Conservation (phyloP, 2,329 filamentous ascomycete genomes). For the Biscogniauxia marginata region DNA sequence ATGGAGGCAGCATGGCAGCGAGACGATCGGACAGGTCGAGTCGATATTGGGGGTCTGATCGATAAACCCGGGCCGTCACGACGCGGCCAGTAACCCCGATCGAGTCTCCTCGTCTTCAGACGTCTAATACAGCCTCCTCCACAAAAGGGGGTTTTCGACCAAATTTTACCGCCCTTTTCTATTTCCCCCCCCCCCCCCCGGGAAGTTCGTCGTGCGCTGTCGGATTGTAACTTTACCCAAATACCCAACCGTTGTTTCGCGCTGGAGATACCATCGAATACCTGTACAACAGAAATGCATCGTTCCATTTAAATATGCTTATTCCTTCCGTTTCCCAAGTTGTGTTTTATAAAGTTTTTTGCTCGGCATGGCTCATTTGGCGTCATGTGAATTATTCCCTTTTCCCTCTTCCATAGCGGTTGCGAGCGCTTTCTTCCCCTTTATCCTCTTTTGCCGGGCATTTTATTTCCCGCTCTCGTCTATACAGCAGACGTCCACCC, state of each 20-base stretch:
- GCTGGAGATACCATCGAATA: constrained; percentile 30
- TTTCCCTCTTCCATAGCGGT: constrained; percentile 11
- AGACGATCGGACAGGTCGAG: constrained; percentile 52
- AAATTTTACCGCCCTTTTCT: constrained; percentile 10
- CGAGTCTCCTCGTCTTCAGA: constrained; percentile 1
- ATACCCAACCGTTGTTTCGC: constrained; percentile 26
- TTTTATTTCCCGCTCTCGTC: constrained; percentile 3
- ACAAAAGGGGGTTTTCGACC: neutral
- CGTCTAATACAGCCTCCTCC: neutral
- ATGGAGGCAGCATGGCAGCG: constrained; percentile 36
- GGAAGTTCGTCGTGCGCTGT: constrained; percentile 13
- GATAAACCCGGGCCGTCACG: constrained; percentile 50
- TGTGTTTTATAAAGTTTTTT: constrained; percentile 12
- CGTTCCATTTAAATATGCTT: constrained; percentile 21
- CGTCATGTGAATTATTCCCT: constrained; percentile 1
- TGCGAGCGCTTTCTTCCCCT: constrained; percentile 16
- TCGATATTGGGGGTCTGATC: constrained; percentile 62
- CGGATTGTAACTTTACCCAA: constrained; percentile 30
- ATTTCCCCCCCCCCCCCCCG: too few relatives aligned
- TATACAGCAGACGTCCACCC: constrained; percentile 8
- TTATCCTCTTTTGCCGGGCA: constrained; percentile 1
- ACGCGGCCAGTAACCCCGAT: constrained; percentile 18
- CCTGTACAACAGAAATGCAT: constrained; percentile 32
- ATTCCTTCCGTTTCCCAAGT: constrained; percentile 8
- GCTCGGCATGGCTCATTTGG: constrained; percentile 15